These are phyloP conservation scores for Aspergillus pseudonomiae DNA, from an alignment of 2,329 filamentous ascomycete species.

Conservation along the genomic window DNA sequence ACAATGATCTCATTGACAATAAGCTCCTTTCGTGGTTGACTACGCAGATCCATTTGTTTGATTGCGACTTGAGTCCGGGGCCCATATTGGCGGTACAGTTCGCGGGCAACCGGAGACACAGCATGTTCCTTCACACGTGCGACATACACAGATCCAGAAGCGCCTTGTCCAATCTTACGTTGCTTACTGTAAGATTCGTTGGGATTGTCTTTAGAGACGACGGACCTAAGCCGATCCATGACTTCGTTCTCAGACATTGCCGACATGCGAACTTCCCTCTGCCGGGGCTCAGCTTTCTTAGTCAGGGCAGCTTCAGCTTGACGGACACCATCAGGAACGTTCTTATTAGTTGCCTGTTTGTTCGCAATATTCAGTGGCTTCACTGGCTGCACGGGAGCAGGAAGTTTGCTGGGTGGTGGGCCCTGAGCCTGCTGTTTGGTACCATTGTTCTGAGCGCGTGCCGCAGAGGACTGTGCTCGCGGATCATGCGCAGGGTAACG, in stretches of 20 bases:
- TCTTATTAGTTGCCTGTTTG: conserved; percentile 59
- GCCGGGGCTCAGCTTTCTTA: conserved; percentile 74
- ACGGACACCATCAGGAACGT: conserved; percentile 69
- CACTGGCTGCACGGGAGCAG: conserved; percentile 60
- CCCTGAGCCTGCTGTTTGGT: conserved; percentile 45
- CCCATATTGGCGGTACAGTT: conserved; percentile 78
- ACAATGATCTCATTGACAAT: conserved; percentile 99
- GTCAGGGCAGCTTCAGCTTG: conserved; percentile 88
- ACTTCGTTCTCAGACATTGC: conserved; percentile 97
- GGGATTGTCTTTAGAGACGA: conserved; percentile 93
- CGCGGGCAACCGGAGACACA: conserved; percentile 75
- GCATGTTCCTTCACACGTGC: conserved; percentile 91
- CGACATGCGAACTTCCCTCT: conserved; percentile 96
- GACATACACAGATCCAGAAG: conserved; percentile 96
- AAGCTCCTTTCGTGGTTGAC: conserved; percentile 94
- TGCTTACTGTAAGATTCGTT: conserved; percentile 97
- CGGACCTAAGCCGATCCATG: conserved; percentile 92
- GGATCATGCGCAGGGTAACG: conserved; percentile 39
- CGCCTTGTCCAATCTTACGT: conserved; percentile 99
- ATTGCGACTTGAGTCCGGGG: conserved; percentile 89
- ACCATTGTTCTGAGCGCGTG: conserved; percentile 50
- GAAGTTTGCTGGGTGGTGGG: conserved; percentile 61
- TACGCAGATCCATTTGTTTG: conserved; percentile 98
- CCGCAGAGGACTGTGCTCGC: conserved; percentile 44
- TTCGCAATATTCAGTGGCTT: conserved; percentile 78